Evolutionary conservation across 352 stramenopile species (phyloP), one percentile per base, ranked within the genome.

Genomic region (Pythium graminicola): DNA sequence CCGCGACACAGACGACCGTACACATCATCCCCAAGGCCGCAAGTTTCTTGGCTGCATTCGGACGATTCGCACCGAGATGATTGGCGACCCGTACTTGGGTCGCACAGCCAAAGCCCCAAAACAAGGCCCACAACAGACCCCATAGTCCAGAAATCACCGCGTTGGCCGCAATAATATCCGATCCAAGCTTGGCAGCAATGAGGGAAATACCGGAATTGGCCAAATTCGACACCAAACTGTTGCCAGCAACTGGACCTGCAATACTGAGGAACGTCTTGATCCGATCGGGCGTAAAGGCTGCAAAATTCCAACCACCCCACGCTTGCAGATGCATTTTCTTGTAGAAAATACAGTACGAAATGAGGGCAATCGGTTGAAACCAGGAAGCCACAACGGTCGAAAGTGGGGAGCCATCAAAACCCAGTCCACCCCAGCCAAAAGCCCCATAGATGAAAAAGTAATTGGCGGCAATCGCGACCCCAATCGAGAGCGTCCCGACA

Each of bases 61-160:
- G 81, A 0, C 74, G 69, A 38, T 89, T 85, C 0, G 77, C 77
- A 3, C 81, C 78, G 3, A 92, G 62, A 31, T 85, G 89, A 43
- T 89, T 92, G 35, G 81, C 81, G 0, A 66, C 63, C 13, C 79
- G 76, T 52, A 92, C 81, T 69, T 92, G 81, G 6, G 75, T 89
- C 6, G 81, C 76, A 17, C 88, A 64, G 14, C 76, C 81, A 62
- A 92, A 89, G 50, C 81, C 81, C 81, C 81, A 92, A 51, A 86
- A 92, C n/a, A 93, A 56, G 11, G 70, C 80, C 33, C 86, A 93
- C 54, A 93, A 75, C 36, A 93, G 72, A 0, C 77, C 78, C 79
- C 82, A 93, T 28, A 93, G 64, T 53, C 83, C 89, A 57, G 85
- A 89, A 33, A 93, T 65, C 33, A 93, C 82, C 53, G 73, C 86